phyloP scores from a whole-genome alignment of 208 protist genomes.

The Trypanosoma theileri region DNA sequence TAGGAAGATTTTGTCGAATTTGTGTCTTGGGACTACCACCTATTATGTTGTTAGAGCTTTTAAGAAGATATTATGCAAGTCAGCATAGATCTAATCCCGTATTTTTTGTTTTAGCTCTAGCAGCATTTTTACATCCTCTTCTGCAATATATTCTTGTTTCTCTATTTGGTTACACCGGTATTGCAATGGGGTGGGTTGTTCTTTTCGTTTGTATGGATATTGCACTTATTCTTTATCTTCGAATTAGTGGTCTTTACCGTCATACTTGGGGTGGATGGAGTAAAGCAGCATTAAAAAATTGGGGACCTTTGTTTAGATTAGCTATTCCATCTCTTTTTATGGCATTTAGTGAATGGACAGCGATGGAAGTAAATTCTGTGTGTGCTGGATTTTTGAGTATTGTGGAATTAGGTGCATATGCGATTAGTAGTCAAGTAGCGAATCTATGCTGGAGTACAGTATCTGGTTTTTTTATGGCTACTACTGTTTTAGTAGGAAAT shows the following conservation, averaged over 20 bases:
- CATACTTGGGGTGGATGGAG: constrained; percentile 82
- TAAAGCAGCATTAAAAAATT: constrained; percentile 46
- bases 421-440: constrained; percentile 74
- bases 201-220: constrained; percentile 55
- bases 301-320: constrained; percentile 48
- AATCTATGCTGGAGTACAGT: constrained; percentile 71
- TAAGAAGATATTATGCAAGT: constrained; percentile 82
- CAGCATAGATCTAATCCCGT: constrained; percentile 78
- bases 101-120: constrained; percentile 55
- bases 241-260: constrained; percentile 52
- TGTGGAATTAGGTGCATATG: constrained; percentile 67
- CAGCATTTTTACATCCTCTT: constrained; percentile 65
- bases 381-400: constrained; percentile 56
- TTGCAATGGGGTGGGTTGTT: constrained; percentile 74
- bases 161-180: constrained; percentile 72
- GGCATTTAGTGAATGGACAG: constrained; percentile 85
- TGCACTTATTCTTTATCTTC: constrained; percentile 55
- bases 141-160: constrained; percentile 65
- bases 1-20: constrained; percentile 60
- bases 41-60: constrained; percentile 61
- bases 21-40: constrained; percentile 66
- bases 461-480: constrained; percentile 71
- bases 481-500: constrained; percentile 80
- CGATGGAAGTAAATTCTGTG: constrained; percentile 75
- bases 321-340: constrained; percentile 80